These are phyloP conservation scores for Suillus paluster DNA, from an alignment of 768 basidiomycete genomes.

Conservation along the genomic window DNA sequence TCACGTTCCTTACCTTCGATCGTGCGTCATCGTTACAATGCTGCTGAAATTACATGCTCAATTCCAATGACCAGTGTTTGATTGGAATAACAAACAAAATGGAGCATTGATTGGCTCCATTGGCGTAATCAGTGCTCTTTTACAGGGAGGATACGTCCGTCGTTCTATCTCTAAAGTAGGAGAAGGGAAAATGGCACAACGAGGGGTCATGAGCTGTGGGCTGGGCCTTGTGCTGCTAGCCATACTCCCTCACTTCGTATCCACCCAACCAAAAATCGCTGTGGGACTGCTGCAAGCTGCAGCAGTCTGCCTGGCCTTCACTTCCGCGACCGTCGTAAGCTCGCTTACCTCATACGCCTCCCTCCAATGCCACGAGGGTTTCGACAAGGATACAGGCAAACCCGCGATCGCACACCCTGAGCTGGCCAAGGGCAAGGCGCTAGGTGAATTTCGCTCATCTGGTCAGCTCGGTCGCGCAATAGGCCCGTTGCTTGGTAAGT, in stretches of 20 bases:
- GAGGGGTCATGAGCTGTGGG: constrained; percentile 77
- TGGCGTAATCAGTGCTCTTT: constrained; percentile 85
- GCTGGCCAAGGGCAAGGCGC: constrained; percentile 81
- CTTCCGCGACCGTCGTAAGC: constrained; percentile 94
- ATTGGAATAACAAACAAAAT: constrained; percentile 90
- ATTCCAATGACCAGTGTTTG: constrained; percentile 61
- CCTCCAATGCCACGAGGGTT: constrained; percentile 82
- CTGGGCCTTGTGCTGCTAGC: constrained; percentile 74
- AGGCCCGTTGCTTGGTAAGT: constrained; percentile 85
- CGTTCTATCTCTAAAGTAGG: constrained; percentile 74
- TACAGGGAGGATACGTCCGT: constrained; percentile 96
- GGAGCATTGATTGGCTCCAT: constrained; percentile 85
- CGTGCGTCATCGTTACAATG: constrained; percentile 48
- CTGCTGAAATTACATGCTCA: background rate
- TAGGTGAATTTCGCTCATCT: constrained; percentile 88
- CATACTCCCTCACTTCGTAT: constrained; percentile 61
- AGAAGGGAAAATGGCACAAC: constrained; percentile 81
- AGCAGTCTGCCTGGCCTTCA: constrained; percentile 88
- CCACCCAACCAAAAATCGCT: constrained; percentile 46
- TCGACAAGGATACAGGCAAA: constrained; percentile 63
- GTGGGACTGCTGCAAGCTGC: constrained; percentile 65
- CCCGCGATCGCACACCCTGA: constrained; percentile 58
- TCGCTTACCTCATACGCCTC: constrained; percentile 91
- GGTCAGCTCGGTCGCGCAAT: constrained; percentile 94
- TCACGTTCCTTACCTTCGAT: constrained; percentile 94